A percentile compares a stretch with the other conserved stretches of the same genome.
Conservation (phyloP, 2,329 filamentous ascomycete genomes). For the Pyricularia grisea region DNA sequence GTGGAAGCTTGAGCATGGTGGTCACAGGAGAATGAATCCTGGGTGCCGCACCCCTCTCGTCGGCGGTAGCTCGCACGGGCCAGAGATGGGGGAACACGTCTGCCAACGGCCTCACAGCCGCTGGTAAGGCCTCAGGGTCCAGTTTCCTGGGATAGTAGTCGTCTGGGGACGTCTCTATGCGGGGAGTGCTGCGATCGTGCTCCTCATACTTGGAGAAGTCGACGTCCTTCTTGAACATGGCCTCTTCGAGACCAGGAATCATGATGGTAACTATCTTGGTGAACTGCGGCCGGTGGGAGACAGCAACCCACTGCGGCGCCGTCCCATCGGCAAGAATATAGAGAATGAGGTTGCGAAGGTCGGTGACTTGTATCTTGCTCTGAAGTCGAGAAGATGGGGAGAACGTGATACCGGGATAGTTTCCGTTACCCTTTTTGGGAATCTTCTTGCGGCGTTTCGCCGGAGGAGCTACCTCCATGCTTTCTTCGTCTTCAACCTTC, state of each 20-base stretch:
- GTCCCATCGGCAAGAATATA: conserved; percentile 59
- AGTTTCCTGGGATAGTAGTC: conserved; percentile 50
- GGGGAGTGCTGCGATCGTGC: conserved; percentile 15
- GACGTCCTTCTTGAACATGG: conserved; percentile 66
- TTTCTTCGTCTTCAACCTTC: conserved; percentile 20
- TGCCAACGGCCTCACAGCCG: conserved; percentile 55
- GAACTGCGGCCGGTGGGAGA: conserved; percentile 53
- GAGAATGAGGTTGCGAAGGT: conserved; percentile 53
- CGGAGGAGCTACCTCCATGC: conserved; percentile 42
- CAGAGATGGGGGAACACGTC: conserved; percentile 82
- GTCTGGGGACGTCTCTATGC: conserved; percentile 35
- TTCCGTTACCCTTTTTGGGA: conserved; percentile 42
- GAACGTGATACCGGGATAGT: conserved; percentile 52
- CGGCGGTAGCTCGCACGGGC: conserved; percentile 81
- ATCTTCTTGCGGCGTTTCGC: conserved; percentile 53
- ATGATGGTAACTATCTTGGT: conserved; percentile 81
- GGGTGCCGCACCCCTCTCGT: conserved; percentile 56
- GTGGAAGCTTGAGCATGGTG: conserved; percentile 69
- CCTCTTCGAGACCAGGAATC: conserved; percentile 83
- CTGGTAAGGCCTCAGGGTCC: conserved; percentile 38
- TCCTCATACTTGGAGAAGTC: conserved; percentile 38
- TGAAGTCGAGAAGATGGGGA: conserved; percentile 48
- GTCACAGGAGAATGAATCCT: conserved; percentile 82
- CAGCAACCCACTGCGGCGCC: conserved; percentile 55
- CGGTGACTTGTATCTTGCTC: conserved; percentile 51